phyloP scores from a whole-genome alignment of 106 monocot species.

The Apostasia shenzhenica region DNA sequence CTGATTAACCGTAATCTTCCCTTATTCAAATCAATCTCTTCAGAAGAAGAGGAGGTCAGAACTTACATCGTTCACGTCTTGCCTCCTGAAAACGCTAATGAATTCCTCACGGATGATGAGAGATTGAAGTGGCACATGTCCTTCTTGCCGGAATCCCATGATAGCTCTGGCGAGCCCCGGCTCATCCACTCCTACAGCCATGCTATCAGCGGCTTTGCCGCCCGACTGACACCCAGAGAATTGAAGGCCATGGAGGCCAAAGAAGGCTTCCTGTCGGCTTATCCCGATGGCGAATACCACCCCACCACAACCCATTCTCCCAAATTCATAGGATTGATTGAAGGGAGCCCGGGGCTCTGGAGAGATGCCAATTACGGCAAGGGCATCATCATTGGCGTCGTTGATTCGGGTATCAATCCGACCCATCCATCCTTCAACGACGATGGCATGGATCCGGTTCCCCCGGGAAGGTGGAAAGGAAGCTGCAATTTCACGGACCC shows the following conservation, averaged over 20 bases:
- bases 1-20: too few relatives aligned
- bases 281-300: neutral
- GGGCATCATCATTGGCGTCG: conserved; percentile 43
- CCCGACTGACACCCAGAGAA: conserved; percentile 25
- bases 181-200: conserved; percentile 39
- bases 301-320: conserved; percentile 43
- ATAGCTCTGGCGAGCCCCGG: neutral
- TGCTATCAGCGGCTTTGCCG: conserved; percentile 44
- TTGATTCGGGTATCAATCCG: conserved; percentile 33
- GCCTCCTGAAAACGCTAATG: too few relatives aligned
- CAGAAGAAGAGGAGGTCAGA: too few relatives aligned
- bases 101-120: too few relatives aligned
- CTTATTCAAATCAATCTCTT: too few relatives aligned
- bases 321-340: conserved; percentile 23
- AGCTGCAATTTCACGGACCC: conserved; percentile 11
- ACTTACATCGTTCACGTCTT: too few relatives aligned
- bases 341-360: neutral
- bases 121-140: neutral
- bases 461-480: conserved; percentile 30
- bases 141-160: neutral
- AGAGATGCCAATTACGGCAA: conserved; percentile 19
- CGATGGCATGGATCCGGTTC: conserved; percentile 13
- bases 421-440: conserved; percentile 34
- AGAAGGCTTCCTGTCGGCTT: conserved; percentile 21
- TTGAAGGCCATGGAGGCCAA: conserved; percentile 5